Evolutionary conservation across 2,329 filamentous ascomycete genomes (phyloP), one percentile per base, ranked within the genome.

Genomic region (Diaporthe citriasiana): DNA sequence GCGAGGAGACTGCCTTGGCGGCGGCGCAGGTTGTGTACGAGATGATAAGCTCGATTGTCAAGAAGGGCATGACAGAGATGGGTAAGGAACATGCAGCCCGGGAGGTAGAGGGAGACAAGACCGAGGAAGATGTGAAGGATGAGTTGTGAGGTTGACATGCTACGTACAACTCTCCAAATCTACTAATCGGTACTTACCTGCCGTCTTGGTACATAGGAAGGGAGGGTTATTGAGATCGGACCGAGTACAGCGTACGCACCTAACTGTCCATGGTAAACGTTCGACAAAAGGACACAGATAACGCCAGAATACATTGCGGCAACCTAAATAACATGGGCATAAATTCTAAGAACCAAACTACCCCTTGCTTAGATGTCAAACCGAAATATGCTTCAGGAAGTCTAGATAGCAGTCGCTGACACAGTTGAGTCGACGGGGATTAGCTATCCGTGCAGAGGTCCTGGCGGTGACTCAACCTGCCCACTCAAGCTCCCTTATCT

Each of bases 1-100:
- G 92, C 1, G 95, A 97, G 85, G 92, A 92, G 79, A 98, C 95
- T 51, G 93, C 94, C 17, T 83, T 97, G 77, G 94, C 94, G 22
- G 95, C 91, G 2, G 94, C 94, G 53, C 95, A 97, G 87, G 89
- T 97, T 51, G 94, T 91, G 0, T 97, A 93, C 81, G 95, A 97
- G 85, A 89, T 97, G n/a, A 82, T 97, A 81, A 97, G 92, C 51
- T 94, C 88, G 75, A 92, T 93, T 84, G 92, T 93, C 10, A 82
- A 81, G 79, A 81, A 78, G 71, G 85, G 84, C 1, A 76, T 83
- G 79, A 74, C 76, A 35, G 82, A 81, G 66, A 83, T 83, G 80
- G 83, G 80, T 3, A 83, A 81, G 77, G 81, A 82, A 71, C 79
- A 76, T 9, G 68, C 50, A 25, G 66, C 22, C 33, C 40, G 25